Percentiles rank a stretch among this genome's conserved stretches.
Conservation (phyloP, 306 rosid genomes). For the Alnus glutinosa region DNA sequence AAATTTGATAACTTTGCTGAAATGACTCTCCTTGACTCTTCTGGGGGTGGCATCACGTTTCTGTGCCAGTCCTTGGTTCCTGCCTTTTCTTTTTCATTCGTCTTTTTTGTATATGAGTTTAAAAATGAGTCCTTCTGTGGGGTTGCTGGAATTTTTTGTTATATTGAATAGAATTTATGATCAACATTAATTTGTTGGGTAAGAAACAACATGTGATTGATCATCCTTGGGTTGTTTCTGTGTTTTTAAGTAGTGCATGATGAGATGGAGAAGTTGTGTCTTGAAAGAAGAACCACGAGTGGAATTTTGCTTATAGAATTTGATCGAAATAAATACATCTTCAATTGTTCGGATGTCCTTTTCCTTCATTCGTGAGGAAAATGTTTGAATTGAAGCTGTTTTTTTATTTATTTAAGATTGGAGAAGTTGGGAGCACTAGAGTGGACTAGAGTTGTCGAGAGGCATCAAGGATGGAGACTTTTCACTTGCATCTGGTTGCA, state of each 20-base stretch:
- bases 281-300: too few species aligned
- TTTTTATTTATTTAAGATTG: constrained; percentile 46
- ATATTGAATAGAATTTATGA: neutral
- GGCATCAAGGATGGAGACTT: constrained; percentile 85
- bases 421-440: constrained; percentile 75
- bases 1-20: neutral
- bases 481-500: constrained; percentile 88
- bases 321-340: too few species aligned
- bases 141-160: neutral
- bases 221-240: too few species aligned
- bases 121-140: neutral
- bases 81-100: neutral
- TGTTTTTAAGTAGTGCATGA: too few species aligned
- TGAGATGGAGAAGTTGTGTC: too few species aligned
- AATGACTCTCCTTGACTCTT: neutral
- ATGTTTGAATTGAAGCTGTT: constrained; percentile 1
- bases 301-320: too few species aligned
- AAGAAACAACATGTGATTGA: too few species aligned
- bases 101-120: neutral
- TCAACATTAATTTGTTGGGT: too few species aligned
- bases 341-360: too few species aligned
- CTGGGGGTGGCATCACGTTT: neutral
- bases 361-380: too few species aligned
- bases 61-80: neutral
- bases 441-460: constrained; percentile 54